These are phyloP conservation scores for Stagonosporopsis chrysanthemi DNA, from an alignment of 2,329 filamentous ascomycete genomes.

Conservation along the genomic window DNA sequence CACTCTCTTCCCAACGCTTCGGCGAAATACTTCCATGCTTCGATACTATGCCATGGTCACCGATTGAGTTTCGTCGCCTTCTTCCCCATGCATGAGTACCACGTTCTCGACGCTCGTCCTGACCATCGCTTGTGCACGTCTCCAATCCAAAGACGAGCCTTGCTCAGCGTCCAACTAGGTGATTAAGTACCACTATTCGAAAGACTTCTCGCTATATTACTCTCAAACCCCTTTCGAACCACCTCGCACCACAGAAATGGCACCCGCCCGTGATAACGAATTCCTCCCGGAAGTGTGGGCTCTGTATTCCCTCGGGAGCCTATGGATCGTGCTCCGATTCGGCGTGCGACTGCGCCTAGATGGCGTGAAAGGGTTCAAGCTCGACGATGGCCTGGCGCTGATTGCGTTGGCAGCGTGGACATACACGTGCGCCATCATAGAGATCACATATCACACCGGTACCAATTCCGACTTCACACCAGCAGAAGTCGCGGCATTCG, in stretches of 20 bases:
- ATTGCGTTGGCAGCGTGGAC: conserved; percentile 17
- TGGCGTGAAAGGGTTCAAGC: conserved; percentile 5
- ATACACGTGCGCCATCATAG: conserved; percentile 10
- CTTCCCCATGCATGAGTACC: background rate
- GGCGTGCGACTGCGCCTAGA: conserved; percentile 6
- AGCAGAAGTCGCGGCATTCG: conserved; percentile 15
- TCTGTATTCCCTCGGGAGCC: conserved; percentile 4
- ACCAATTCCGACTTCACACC: conserved; percentile 21
- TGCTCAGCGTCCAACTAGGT: background rate
- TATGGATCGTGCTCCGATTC: conserved; percentile 14
- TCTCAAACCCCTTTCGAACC: background rate
- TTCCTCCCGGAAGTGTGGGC: conserved; percentile 19
- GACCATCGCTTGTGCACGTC: background rate
- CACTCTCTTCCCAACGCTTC: background rate
- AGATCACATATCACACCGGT: conserved; percentile 20
- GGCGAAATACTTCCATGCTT: background rate
- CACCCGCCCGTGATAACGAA: conserved; percentile 14
- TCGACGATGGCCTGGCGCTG: conserved; percentile 14
- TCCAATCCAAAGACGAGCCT: background rate
- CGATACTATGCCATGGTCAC: background rate
- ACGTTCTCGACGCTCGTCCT: background rate
- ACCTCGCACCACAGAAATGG: background rate
- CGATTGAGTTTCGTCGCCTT: background rate
- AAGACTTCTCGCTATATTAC: background rate
- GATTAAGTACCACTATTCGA: background rate